A percentile compares a stretch with the other conserved stretches of the same genome.
phyloP scores from a whole-genome alignment of 2,329 filamentous ascomycete genomes.

The Elsinoe arachidis region DNA sequence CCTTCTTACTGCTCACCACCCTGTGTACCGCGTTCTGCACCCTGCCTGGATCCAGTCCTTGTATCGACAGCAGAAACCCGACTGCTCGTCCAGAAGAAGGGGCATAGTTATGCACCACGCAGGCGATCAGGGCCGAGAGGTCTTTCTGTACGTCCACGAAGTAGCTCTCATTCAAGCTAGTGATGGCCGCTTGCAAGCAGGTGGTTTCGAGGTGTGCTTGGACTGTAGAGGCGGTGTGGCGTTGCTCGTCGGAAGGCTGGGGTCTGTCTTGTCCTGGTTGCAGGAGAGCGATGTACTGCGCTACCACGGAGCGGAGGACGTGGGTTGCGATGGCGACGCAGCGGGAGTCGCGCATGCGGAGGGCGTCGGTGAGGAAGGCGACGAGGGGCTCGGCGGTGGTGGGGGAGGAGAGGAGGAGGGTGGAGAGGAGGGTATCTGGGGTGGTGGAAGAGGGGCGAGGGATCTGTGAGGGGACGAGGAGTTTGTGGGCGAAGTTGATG shows the following conservation, averaged over 20 bases:
- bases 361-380: constrained; percentile 81
- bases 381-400: constrained; percentile 79
- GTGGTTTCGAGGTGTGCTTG: constrained; percentile 85
- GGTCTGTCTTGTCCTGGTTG: constrained; percentile 27
- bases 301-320: constrained; percentile 73
- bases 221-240: constrained; percentile 44
- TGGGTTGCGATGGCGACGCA: constrained; percentile 79
- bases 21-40: constrained; percentile 48
- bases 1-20: constrained; percentile 34
- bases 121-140: constrained; percentile 75
- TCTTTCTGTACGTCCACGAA: constrained; percentile 96
- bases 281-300: constrained; percentile 28
- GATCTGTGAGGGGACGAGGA: constrained; percentile 42
- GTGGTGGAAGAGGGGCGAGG: neutral
- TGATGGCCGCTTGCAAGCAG: constrained; percentile 82
- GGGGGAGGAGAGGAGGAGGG: constrained; percentile 72
- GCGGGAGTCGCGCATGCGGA: constrained; percentile 80
- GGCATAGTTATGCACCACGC: constrained; percentile 71
- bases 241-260: constrained; percentile 42
- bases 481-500: constrained; percentile 81
- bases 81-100: constrained; percentile 61
- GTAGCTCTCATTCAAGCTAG: constrained; percentile 86
- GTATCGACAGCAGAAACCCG: constrained; percentile 68
- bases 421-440: constrained; percentile 55
- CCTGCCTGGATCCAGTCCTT: constrained; percentile 61